Conservation (phyloP, 371 early-diverging fungal species). For the Actinomortierella wolfii region DNA sequence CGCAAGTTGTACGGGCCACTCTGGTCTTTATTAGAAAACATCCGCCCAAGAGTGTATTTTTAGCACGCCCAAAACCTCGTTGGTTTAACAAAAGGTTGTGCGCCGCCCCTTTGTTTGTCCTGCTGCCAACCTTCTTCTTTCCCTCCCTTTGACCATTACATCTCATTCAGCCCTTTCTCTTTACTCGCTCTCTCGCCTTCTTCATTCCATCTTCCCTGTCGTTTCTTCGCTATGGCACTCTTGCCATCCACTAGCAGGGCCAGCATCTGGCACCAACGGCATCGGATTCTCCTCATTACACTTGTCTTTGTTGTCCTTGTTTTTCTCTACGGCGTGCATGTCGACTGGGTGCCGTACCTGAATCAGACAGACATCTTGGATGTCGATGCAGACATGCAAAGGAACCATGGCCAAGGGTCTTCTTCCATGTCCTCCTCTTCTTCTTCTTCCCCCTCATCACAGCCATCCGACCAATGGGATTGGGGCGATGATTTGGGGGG, state of each 20-base stretch:
- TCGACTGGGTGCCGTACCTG: slow-evolving; percentile 37
- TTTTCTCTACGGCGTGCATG: slow-evolving; percentile 24
- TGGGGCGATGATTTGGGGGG: slow-evolving; percentile 10
- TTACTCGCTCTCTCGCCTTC: background rate
- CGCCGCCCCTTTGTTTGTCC: no score
- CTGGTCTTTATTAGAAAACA: no score
- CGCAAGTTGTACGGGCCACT: no score
- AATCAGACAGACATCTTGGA: background rate
- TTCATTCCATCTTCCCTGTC: background rate
- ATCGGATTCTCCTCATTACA: slow-evolving; percentile 10
- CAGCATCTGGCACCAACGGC: slow-evolving; percentile 11
- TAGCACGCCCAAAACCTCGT: no score
- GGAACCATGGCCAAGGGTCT: no score
- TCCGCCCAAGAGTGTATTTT: no score
- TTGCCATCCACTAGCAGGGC: slow-evolving; percentile 2
- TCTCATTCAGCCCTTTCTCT: background rate
- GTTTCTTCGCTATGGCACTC: slow-evolving; percentile 3
- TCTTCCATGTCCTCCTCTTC: no score
- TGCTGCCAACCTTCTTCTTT: background rate
- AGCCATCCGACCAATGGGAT: background rate
- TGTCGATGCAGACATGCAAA: no score
- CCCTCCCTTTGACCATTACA: background rate
- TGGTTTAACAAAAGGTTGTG: no score
- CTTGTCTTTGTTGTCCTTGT: slow-evolving; percentile 15
- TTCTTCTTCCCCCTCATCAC: background rate